phyloP scores from a whole-genome alignment of 1,139 yeast species.

The Geotrichum bryndzae region DNA sequence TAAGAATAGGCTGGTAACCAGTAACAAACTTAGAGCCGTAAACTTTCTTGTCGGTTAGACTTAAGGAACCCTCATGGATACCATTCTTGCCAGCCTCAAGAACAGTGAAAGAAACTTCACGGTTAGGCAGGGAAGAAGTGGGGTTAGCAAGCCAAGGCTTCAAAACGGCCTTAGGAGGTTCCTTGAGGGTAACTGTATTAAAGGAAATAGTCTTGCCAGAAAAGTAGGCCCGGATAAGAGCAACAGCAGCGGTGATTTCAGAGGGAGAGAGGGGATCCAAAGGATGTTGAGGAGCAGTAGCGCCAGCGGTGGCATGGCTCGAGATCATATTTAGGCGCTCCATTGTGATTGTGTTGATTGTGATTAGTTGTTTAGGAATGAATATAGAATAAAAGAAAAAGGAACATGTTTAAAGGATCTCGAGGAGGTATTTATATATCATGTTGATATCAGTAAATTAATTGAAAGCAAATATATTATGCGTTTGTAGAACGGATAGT shows the following conservation, averaged over 20 bases:
- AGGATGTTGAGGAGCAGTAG: slow-evolving; percentile 49
- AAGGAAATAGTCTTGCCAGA: slow-evolving; percentile 45
- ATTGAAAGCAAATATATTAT: background rate
- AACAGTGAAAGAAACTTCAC: slow-evolving; percentile 61
- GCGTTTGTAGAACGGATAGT: background rate
- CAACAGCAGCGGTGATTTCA: slow-evolving; percentile 47
- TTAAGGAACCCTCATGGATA: slow-evolving; percentile 64
- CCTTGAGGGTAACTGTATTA: slow-evolving; percentile 65
- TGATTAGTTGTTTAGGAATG: background rate
- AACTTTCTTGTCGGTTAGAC: slow-evolving; percentile 45
- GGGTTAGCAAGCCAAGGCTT: slow-evolving; percentile 57
- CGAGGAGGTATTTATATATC: background rate
- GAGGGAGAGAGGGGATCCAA: slow-evolving; percentile 62
- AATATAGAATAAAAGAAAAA: background rate
- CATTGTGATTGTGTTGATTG: slow-evolving; percentile 36
- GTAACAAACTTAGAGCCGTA: slow-evolving; percentile 46
- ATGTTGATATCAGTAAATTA: background rate
- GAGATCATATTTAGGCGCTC: slow-evolving; percentile 46
- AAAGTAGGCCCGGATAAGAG: slow-evolving; percentile 41
- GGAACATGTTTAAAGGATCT: background rate
- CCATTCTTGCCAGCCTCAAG: slow-evolving; percentile 55
- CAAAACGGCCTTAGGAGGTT: slow-evolving; percentile 59
- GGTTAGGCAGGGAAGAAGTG: slow-evolving; percentile 46
- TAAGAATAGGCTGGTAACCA: slow-evolving; percentile 68
- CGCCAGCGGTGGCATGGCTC: slow-evolving; percentile 47